phyloP scores from a whole-genome alignment of 2,329 filamentous ascomycete genomes.

The Juglanconis oblonga region DNA sequence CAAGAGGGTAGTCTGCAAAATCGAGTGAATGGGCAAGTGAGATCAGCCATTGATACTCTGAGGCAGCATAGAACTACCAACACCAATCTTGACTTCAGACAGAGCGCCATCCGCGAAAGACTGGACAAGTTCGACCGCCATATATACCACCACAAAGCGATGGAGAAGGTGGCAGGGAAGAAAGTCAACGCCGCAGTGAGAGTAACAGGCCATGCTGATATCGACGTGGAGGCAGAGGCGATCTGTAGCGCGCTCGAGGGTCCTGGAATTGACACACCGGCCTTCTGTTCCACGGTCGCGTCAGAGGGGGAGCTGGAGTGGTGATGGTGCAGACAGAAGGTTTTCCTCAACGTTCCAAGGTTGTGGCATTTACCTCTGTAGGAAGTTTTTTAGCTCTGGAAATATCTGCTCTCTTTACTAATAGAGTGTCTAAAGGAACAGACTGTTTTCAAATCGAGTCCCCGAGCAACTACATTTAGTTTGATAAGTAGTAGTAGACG shows the following conservation, averaged over 20 bases:
- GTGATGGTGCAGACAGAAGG: not conserved
- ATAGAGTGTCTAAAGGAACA: no score
- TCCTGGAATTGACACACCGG: not conserved
- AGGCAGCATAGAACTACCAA: not conserved
- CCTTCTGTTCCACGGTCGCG: not conserved
- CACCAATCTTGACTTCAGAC: not conserved
- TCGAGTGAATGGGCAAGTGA: not conserved
- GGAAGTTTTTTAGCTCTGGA: no score
- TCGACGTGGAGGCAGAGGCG: not conserved
- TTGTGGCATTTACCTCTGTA: not conserved
- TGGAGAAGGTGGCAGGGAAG: not conserved
- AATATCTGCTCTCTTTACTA: no score
- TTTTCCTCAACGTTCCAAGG: not conserved
- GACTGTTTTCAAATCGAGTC: no score
- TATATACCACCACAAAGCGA: not conserved
- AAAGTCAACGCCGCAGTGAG: not conserved
- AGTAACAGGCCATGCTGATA: not conserved
- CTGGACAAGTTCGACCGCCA: not conserved
- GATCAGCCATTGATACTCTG: not conserved
- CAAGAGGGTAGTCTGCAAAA: not conserved
- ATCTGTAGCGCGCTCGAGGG: not conserved
- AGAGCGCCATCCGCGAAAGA: not conserved
- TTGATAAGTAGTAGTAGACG: no score
- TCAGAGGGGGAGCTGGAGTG: not conserved
- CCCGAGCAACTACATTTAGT: no score